Percentiles rank a stretch among this genome's conserved stretches.
These are phyloP conservation scores for Nicotiana rustica DNA, from an alignment of 305 asterid genomes.

Conservation along the genomic window DNA sequence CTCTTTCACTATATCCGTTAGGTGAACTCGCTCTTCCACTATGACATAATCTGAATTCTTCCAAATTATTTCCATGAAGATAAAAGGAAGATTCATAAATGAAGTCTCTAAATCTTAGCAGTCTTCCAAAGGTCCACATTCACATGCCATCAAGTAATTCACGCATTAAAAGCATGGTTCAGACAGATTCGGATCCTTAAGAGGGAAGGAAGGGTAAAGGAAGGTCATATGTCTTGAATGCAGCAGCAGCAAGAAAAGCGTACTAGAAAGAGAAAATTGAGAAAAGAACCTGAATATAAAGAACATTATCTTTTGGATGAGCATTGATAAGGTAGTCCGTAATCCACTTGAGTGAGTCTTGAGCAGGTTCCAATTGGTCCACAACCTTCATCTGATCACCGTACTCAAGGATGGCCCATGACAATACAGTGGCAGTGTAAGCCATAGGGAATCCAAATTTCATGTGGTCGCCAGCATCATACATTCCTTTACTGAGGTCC, in stretches of 20 bases:
- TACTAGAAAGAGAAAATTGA: not conserved
- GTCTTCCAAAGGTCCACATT: slow-evolving; percentile 3
- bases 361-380: slow-evolving; percentile 69
- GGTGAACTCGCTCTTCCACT: not conserved
- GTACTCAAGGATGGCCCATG: slow-evolving; percentile 95
- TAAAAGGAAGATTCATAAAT: not conserved
- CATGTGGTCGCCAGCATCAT: slow-evolving; percentile 95
- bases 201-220: slow-evolving; percentile 9
- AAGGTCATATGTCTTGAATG: slow-evolving; percentile 17
- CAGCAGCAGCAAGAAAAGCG: slow-evolving; percentile 17
- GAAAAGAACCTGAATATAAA: slow-evolving; percentile 75
- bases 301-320: slow-evolving; percentile 78
- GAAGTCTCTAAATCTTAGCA: not conserved
- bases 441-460: slow-evolving; percentile 97
- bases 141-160: slow-evolving; percentile 25
- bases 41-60: not conserved
- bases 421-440: slow-evolving; percentile 86
- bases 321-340: slow-evolving; percentile 80
- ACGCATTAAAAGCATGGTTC: not conserved
- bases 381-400: slow-evolving; percentile 89
- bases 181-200: not conserved
- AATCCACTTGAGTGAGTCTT: slow-evolving; percentile 84
- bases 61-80: not conserved
- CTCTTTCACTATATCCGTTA: slow-evolving; percentile 3
- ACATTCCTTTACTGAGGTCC: slow-evolving; percentile 98